Percentiles rank a stretch among this genome's conserved stretches.
Conservation (phyloP, 2,329 filamentous ascomycete species). For the Apiospora kogelbergensis region DNA sequence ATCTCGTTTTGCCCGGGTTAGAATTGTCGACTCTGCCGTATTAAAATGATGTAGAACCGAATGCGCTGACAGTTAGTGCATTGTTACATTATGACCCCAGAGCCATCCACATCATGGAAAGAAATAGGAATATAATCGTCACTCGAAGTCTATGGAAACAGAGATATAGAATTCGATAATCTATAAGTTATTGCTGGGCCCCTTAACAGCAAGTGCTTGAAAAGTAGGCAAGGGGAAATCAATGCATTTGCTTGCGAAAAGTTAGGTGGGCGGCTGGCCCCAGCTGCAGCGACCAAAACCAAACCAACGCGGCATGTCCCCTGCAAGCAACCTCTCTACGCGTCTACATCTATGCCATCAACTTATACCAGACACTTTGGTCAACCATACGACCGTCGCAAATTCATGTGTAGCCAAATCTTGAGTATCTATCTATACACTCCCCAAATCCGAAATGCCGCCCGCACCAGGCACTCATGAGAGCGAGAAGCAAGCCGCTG, state of each 20-base stretch:
- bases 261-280: conserved; percentile 18
- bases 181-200: neutral
- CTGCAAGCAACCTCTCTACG: conserved; percentile 9
- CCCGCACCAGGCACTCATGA: conserved; percentile 35
- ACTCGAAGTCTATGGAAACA: neutral
- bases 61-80: too few species aligned
- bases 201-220: too few species aligned
- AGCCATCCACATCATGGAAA: neutral
- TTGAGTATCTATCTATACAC: neutral
- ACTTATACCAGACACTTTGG: neutral
- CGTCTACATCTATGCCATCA: neutral
- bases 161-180: neutral
- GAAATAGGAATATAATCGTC: neutral
- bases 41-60: neutral
- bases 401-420: neutral
- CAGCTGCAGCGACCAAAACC: conserved; percentile 17
- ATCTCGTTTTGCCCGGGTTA: neutral
- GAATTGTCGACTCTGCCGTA: neutral
- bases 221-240: neutral
- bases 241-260: neutral
- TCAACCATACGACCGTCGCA: neutral
- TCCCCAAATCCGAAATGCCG: conserved; percentile 33
- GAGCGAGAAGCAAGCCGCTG: conserved; percentile 70
- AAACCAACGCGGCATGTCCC: neutral
- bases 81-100: neutral